Conservation (phyloP, 148 eudicot genomes). For the Spergularia bocconei region DNA sequence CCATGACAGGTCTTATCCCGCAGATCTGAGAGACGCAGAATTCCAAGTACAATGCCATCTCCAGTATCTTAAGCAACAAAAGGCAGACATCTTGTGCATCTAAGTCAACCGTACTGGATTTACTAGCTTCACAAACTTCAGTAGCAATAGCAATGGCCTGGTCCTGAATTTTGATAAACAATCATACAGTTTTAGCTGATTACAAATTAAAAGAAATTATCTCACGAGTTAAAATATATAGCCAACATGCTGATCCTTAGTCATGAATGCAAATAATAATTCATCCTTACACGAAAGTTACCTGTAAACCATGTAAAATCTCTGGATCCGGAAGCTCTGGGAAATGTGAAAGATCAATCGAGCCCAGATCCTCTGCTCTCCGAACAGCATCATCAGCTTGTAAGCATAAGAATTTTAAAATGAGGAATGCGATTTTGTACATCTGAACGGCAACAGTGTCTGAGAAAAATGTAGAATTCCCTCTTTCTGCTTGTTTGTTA, state of each 20-base stretch:
- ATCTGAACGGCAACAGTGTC: slow-evolving; percentile 68
- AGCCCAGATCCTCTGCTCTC: slow-evolving; percentile 88
- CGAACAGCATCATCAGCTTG: slow-evolving; percentile 76
- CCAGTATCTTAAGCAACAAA: slow-evolving; percentile 60
- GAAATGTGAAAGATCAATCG: slow-evolving; percentile 73
- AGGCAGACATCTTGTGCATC: slow-evolving; percentile 60
- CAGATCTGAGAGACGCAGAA: slow-evolving; percentile 78
- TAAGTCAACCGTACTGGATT: slow-evolving; percentile 42
- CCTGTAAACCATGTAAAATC: slow-evolving; percentile 97
- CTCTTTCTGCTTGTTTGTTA: slow-evolving; percentile 27
- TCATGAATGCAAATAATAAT: not conserved
- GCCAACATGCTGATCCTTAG: not conserved
- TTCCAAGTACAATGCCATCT: slow-evolving; percentile 81
- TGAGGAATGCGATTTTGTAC: slow-evolving; percentile 64
- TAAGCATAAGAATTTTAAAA: slow-evolving; percentile 69
- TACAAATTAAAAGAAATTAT: not conserved
- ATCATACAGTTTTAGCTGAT: too few relatives aligned
- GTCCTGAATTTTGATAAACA: slow-evolving; percentile 52
- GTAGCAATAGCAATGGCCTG: slow-evolving; percentile 73
- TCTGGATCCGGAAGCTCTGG: slow-evolving; percentile 99
- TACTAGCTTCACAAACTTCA: slow-evolving; percentile 79
- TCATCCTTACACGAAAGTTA: slow-evolving; percentile 18
- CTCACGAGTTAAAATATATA: not conserved
- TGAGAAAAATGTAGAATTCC: slow-evolving; percentile 56
- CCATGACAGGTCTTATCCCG: slow-evolving; percentile 81